Base-by-base conservation (phyloP, 2,329 filamentous ascomycete species). In the Lasiodiplodia hormozganensis region DNA sequence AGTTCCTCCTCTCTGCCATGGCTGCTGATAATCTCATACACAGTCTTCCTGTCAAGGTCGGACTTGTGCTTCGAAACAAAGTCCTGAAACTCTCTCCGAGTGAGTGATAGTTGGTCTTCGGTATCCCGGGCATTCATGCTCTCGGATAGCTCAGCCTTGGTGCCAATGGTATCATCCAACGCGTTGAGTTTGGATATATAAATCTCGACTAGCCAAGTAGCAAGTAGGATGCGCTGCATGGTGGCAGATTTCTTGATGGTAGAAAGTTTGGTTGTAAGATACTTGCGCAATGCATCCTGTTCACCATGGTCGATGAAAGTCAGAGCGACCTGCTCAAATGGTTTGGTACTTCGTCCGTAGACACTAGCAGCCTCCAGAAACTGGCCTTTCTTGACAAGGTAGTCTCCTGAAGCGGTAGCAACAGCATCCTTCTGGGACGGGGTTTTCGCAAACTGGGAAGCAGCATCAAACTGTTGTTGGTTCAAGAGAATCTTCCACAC, bases 111-210 rank as follows among this genome's bases (percentile, higher is more conserved):
- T 74, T 95, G 88, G 72, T 91, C 88, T 72, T 88, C 86, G 0
- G 90, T 91, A 69, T 95, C 90, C 2, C 87, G 86, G 0, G 90
- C 87, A 73, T 90, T 93, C 51, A 90, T 83, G 40, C 87, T 88
- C 70, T 94, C 92, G 0, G 89, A 87, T 25, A 95, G 81, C 77
- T 97, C 94, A 0, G 93, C 92, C 74, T 93, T 92, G 0, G 94
- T 96, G 49, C 94, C 91, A 71, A 98, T 95, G 2, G 92, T 94
- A 79, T 99, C 96, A 76, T 99, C 96, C 3, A 99, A 85, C 3
- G 92, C 91, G 77, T 99, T 97, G 52, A 99, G 86, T 80, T 97
- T 97, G 5, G 94, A 92, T 94, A 99, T 99, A 80, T 95, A 99
- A 2, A 98, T 87, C 79, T 99, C 96, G 11, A 97, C 86, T 53